Evolutionary conservation across 2,329 filamentous ascomycete species (phyloP).

Genomic region (Pestalotiopsis sp.): DNA sequence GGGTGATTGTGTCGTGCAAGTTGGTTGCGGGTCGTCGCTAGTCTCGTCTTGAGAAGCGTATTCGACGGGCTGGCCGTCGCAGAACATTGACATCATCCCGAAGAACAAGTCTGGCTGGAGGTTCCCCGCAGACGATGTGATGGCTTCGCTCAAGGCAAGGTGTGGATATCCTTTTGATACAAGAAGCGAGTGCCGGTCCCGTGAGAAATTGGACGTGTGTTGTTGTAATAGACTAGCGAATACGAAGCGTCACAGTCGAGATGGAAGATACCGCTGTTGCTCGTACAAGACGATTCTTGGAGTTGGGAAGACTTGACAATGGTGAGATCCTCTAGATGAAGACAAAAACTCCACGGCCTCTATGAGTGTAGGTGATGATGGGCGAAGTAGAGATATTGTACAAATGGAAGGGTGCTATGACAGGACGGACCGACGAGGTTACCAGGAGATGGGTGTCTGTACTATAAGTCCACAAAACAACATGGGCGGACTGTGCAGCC

Average conservation of each 20-base stretch:
- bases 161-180: neutral
- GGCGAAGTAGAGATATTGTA: neutral
- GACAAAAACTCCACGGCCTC: neutral
- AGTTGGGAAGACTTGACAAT: neutral
- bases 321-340: neutral
- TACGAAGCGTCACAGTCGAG: neutral
- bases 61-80: conserved; percentile 27
- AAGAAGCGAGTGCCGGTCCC: neutral
- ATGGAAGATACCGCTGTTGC: neutral
- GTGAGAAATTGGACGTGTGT: neutral
- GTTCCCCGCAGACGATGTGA: neutral
- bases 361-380: neutral
- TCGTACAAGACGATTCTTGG: neutral
- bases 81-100: conserved; percentile 24
- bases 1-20: conserved; percentile 28
- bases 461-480: neutral
- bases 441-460: neutral
- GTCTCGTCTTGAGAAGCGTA: conserved; percentile 18
- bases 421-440: neutral
- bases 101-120: neutral
- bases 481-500: neutral
- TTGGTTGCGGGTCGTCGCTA: conserved; percentile 15
- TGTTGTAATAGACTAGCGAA: neutral
- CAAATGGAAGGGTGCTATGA: neutral
- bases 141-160: neutral